Percentiles rank a stretch among this genome's conserved stretches.
These are phyloP conservation scores for Magnolia officinalis DNA, from an alignment of 164 flowering plant genomes.

Conservation along the genomic window DNA sequence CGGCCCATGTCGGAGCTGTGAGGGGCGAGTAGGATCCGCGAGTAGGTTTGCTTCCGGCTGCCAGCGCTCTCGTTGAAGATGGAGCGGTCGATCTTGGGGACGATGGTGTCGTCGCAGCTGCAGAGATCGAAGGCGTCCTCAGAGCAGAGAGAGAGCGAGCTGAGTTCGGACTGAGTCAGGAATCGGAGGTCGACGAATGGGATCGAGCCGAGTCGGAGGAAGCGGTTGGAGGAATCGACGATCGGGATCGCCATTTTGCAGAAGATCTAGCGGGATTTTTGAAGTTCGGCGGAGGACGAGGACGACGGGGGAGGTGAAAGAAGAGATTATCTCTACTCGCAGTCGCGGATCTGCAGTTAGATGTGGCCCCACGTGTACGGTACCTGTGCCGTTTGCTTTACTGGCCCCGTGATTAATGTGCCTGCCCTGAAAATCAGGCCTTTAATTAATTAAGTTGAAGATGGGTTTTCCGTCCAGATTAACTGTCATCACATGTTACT, in stretches of 20 bases:
- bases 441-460: no score
- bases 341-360: neutral
- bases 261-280: neutral
- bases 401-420: neutral
- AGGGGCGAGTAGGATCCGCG: constrained; percentile 75
- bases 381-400: neutral
- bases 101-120: constrained; percentile 42
- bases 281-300: neutral
- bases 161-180: constrained; percentile 75
- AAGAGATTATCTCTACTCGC: neutral
- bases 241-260: constrained; percentile 42
- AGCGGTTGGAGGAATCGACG: constrained; percentile 20
- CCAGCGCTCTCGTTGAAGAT: constrained; percentile 92
- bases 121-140: constrained; percentile 28
- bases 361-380: neutral
- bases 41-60: constrained; percentile 82
- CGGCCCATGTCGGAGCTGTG: constrained; percentile 25
- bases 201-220: constrained; percentile 36
- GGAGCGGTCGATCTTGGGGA: constrained; percentile 77
- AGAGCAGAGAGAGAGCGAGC: constrained; percentile 53
- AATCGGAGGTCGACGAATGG: constrained; percentile 71
- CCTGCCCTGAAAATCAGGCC: no score
- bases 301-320: neutral
- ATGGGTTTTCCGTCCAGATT: no score
- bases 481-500: no score